These are phyloP conservation scores for Asclepias syriaca DNA, from an alignment of 257 asterid species.

Conservation along the genomic window DNA sequence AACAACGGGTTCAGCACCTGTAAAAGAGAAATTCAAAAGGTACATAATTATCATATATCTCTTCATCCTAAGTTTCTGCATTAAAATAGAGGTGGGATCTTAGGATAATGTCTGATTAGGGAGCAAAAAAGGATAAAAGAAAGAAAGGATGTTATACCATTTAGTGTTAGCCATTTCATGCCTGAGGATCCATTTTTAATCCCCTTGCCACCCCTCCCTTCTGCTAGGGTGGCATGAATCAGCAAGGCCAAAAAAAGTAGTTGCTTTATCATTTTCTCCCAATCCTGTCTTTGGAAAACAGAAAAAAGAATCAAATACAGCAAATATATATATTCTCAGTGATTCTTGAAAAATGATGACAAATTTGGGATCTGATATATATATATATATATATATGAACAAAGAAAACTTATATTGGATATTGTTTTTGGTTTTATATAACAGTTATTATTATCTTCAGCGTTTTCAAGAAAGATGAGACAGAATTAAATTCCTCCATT, in stretches of 20 bases:
- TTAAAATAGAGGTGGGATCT: background rate
- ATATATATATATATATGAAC: no score
- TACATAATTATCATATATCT: background rate
- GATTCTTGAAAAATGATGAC: background rate
- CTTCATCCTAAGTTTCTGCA: background rate
- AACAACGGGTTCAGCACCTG: constrained; percentile 32
- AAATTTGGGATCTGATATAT: background rate
- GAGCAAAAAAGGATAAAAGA: background rate
- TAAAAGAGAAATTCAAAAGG: background rate
- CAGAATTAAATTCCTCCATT: background rate
- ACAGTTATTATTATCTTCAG: background rate
- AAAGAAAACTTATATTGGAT: background rate
- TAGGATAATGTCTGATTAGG: background rate
- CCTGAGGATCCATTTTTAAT: constrained; percentile 25
- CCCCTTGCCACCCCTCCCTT: constrained; percentile 18
- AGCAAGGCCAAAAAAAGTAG: constrained; percentile 39
- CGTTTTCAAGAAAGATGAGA: background rate
- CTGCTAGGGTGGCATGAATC: constrained; percentile 54
- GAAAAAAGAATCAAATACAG: background rate
- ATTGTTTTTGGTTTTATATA: constrained; percentile 1
- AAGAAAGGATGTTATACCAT: constrained; percentile 32
- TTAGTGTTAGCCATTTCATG: constrained; percentile 67
- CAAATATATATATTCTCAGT: background rate
- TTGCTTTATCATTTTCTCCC: constrained; percentile 54
- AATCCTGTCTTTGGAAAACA: constrained; percentile 34